Base-by-base conservation (phyloP, 108 stramenopile species). In the Seminavis robusta region DNA sequence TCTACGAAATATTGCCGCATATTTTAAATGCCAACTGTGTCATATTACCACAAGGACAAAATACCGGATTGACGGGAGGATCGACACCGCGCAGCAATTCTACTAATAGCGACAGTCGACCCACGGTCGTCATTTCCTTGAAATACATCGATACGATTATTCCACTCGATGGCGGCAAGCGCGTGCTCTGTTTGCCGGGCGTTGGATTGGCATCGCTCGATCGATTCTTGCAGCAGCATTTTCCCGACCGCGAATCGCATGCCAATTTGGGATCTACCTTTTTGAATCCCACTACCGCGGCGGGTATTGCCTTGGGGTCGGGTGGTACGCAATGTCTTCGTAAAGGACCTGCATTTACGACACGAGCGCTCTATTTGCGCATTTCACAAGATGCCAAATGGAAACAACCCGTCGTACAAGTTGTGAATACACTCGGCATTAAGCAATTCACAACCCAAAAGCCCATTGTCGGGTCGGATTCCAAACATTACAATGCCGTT, bases 41-140 rank as follows among this genome's bases (percentile, higher is more conserved):
- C 4, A 30, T 58, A 11, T 3, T 54, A 63, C 73, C 76, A 13
- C 83, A 84, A 65, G 90, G 90, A 13, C 60, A 56, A 33, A 92
- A 92, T 47, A 92, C 90, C 9, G 90, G 90, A 1, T 63, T 92
- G 58, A 92, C 90, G 33, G 90, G 90, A 44, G 90, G 86, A 27
- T 88, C 86, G 9, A 83, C 84, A 7, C 90, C 90, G 4, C 56
- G 85, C 29, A 43, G 61, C 10, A 67, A 82, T 44, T 52, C 46
- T 16, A 46, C 33, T 27, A 67, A 65, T 40, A 60, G 46, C 16
- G 69, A 70, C 43, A 37, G 36, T 6, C 81, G 90, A 8, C 86
- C 86, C 1, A 66, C 77, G 8, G 84, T 92, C 30, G 62, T 92
- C 19, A 46, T 92, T 4, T 73, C 69, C 20, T 75, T 86, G 71